Evolutionary conservation across 169 alveolate genomes (phyloP).

Genomic region (Eimeria acervulina): DNA sequence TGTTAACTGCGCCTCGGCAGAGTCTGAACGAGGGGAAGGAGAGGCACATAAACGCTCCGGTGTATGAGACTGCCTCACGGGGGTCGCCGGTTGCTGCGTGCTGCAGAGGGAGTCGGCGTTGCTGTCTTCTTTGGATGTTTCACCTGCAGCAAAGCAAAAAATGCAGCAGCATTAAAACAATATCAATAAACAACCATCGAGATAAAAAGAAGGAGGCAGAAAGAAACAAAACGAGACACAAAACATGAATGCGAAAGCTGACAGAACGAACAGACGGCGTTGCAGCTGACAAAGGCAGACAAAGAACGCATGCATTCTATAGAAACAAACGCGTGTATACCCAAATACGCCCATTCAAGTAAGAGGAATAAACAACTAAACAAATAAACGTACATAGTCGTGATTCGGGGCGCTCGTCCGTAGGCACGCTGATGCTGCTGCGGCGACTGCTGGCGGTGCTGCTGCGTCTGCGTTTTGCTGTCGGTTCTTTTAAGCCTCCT

Average conservation of each 20-base stretch:
- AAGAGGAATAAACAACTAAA: not conserved
- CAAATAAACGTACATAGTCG: not conserved
- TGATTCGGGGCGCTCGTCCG: not conserved
- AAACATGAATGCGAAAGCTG: too few species aligned
- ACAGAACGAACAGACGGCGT: too few species aligned
- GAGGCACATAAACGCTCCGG: conserved; percentile 61
- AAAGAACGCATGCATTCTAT: too few species aligned
- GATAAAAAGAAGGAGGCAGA: too few species aligned
- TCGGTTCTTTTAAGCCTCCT: not conserved
- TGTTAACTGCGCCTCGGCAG: not conserved
- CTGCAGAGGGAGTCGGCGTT: conserved; percentile 63
- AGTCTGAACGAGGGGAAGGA: conserved; percentile 33
- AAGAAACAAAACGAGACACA: too few species aligned
- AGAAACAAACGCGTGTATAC: too few species aligned
- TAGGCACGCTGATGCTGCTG: conserved; percentile 58
- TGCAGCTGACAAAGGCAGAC: too few species aligned
- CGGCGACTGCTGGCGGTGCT: conserved; percentile 62
- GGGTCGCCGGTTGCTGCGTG: conserved; percentile 70
- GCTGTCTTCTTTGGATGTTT: not conserved
- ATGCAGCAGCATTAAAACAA: too few species aligned
- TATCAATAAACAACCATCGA: too few species aligned
- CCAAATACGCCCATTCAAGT: too few species aligned
- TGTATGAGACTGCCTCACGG: conserved; percentile 12
- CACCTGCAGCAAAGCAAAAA: conserved; percentile 17
- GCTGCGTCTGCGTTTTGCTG: conserved; percentile 46